phyloP scores from a whole-genome alignment of 441 rosid species.

The Eutrema salsugineum region DNA sequence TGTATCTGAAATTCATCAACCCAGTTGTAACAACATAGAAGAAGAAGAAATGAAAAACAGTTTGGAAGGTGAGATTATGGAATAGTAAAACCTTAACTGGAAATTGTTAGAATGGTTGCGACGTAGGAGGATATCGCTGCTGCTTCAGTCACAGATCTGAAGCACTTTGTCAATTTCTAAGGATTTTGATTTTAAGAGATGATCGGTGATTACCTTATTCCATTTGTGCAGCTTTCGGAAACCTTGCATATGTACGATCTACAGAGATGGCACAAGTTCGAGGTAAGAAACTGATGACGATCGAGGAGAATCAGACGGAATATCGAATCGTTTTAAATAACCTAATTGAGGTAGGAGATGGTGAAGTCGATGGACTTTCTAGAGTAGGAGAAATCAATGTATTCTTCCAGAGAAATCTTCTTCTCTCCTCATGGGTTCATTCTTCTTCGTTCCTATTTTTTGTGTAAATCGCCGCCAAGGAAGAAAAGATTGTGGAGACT shows the following conservation, averaged over 20 bases:
- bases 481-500: too few relatives aligned
- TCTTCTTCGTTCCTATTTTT: too few relatives aligned
- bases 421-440: conserved; percentile 13
- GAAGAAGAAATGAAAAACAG: neutral
- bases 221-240: conserved; percentile 33
- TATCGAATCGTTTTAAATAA: conserved; percentile 2
- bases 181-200: neutral
- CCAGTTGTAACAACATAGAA: neutral
- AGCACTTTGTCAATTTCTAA: neutral
- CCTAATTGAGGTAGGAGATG: conserved; percentile 51
- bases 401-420: conserved; percentile 44
- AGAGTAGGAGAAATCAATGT: conserved; percentile 43
- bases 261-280: neutral
- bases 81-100: neutral
- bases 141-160: neutral
- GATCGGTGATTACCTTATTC: conserved; percentile 37
- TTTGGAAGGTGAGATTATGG: neutral
- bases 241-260: conserved; percentile 66
- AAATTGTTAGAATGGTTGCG: neutral
- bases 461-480: too few relatives aligned
- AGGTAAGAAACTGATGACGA: neutral
- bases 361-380: conserved; percentile 30
- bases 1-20: neutral
- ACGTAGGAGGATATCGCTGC: neutral
- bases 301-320: neutral